Conservation (phyloP, 2,329 filamentous ascomycete genomes). For the Xylariaceae sp. region DNA sequence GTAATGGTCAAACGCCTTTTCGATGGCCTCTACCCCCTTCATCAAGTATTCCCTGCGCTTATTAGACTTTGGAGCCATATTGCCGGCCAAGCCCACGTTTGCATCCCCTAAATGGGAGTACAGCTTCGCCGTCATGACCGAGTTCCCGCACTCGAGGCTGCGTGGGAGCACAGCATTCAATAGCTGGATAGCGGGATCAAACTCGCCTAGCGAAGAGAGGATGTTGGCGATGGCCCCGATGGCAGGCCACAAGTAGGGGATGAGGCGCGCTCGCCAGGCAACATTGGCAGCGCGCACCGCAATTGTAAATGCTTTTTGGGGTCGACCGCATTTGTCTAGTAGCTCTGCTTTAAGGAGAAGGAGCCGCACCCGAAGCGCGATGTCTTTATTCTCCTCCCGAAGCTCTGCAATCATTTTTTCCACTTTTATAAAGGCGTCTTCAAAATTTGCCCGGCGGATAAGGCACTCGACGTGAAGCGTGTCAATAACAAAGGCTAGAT, state of each 20-base stretch:
- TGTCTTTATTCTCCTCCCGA: conserved; percentile 45
- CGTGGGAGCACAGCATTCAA: conserved; percentile 69
- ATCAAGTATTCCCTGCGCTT: conserved; percentile 54
- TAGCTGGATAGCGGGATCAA: conserved; percentile 60
- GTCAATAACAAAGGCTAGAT: conserved; percentile 49
- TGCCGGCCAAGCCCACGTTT: conserved; percentile 70
- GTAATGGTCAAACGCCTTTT: conserved; percentile 61
- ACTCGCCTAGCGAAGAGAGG: conserved; percentile 67
- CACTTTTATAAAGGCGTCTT: conserved; percentile 46
- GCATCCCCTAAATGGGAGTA: conserved; percentile 72
- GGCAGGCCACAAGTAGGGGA: conserved; percentile 69
- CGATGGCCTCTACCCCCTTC: conserved; percentile 56
- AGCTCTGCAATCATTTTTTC: conserved; percentile 42
- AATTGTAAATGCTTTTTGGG: conserved; percentile 72
- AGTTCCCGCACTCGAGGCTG: conserved; percentile 66
- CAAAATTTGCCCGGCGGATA: conserved; percentile 44
- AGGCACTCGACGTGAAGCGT: conserved; percentile 51
- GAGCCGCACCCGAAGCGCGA: conserved; percentile 65
- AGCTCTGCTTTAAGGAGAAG: conserved; percentile 70
- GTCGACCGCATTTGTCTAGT: conserved; percentile 62
- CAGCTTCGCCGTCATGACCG: conserved; percentile 58
- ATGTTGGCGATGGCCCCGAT: conserved; percentile 64
- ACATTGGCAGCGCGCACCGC: conserved; percentile 71
- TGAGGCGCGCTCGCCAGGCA: conserved; percentile 64
- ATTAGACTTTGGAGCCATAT: conserved; percentile 39